Base-by-base conservation (phyloP, 768 basidiomycete genomes). In the Trametes maxima region DNA sequence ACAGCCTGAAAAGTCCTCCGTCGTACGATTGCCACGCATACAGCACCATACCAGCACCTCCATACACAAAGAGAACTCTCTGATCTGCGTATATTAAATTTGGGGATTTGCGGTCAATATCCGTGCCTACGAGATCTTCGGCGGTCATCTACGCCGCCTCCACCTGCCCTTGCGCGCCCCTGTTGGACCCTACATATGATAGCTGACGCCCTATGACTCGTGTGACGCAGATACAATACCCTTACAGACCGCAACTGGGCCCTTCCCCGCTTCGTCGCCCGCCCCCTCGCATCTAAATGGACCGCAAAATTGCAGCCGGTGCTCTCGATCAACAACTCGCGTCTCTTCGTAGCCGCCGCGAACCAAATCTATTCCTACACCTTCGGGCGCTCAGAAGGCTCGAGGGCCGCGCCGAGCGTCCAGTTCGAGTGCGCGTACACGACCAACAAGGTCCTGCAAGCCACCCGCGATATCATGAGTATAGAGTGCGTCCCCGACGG, bases 201-300 rank as follows among this genome's bases (percentile, higher is more conserved):
- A 42, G 33, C 19, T 25, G 43, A 28, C 44, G 22, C n/a, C 33
- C 33, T 44, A 37, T 33, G 5, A 7, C 17, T 6, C 24, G 16
- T 37, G n/a, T 6, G 21, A 39, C 36, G 3, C 28, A 71, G 77
- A 49, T 86, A 88, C 63, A 76, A 88, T 64, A 69, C 72, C n/a
- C 69, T 83, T 8, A 69, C 79, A 5, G 88, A 90, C 68, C 62
- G 67, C 3, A 75, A 81, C 12, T 91, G 89, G 89, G 63, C 73
- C 3, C 70, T 65, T 21, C 69, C 70, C 43, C 67, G 74, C 46
- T 89, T 89, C 60, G 73, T 88, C 21, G 87, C 88, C 3, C 82
- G 87, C 1, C 89, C 88, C 1, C 77, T 91, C 10, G 82, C 85
- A 21, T 75, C 76, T 24, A 78, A 80, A 11, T 91, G 89, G 89